These are phyloP conservation scores for Stenocarpella maydis DNA, from an alignment of 2,329 filamentous ascomycete genomes.

Conservation along the genomic window DNA sequence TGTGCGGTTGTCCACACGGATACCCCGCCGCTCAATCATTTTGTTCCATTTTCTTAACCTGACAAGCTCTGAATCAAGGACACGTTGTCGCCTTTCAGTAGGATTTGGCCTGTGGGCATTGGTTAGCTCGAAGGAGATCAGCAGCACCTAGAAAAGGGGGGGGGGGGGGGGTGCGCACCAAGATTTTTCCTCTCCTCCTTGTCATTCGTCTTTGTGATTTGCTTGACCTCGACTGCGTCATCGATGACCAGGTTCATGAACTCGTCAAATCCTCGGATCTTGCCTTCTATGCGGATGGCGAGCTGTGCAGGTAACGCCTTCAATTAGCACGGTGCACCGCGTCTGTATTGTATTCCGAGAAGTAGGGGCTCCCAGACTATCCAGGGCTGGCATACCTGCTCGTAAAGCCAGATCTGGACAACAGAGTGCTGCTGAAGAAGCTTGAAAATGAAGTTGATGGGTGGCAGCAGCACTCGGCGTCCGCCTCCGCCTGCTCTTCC, in stretches of 20 bases:
- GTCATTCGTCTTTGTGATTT: slow-evolving; percentile 79
- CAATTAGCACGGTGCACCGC: not conserved
- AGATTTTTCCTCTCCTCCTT: slow-evolving; percentile 74
- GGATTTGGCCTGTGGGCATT: slow-evolving; percentile 74
- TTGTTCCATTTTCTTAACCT: slow-evolving; percentile 35
- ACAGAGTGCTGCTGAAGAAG: slow-evolving; percentile 67
- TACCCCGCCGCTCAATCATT: slow-evolving; percentile 5
- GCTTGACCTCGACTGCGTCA: slow-evolving; percentile 90
- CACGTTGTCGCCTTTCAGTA: slow-evolving; percentile 89
- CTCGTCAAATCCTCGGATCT: slow-evolving; percentile 96
- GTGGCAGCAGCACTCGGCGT: slow-evolving; percentile 67
- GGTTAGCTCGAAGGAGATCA: slow-evolving; percentile 40
- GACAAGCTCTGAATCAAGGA: slow-evolving; percentile 74
- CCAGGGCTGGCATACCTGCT: slow-evolving; percentile 62
- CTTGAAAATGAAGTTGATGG: slow-evolving; percentile 91
- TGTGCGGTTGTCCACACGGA: not conserved
- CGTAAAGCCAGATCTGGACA: slow-evolving; percentile 82
- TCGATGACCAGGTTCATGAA: slow-evolving; percentile 98
- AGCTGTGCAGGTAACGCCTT: slow-evolving; percentile 52
- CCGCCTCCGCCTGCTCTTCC: slow-evolving; percentile 67
- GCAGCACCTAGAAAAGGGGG: not conserved
- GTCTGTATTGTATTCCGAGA: not conserved
- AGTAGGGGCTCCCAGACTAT: not conserved
- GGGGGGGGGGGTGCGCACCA: not conserved
- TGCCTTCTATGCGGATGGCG: slow-evolving; percentile 92